A percentile compares a stretch with the other conserved stretches of the same genome.
phyloP scores from a whole-genome alignment of 345 rosid genomes.

The Rhodamnia argentea region DNA sequence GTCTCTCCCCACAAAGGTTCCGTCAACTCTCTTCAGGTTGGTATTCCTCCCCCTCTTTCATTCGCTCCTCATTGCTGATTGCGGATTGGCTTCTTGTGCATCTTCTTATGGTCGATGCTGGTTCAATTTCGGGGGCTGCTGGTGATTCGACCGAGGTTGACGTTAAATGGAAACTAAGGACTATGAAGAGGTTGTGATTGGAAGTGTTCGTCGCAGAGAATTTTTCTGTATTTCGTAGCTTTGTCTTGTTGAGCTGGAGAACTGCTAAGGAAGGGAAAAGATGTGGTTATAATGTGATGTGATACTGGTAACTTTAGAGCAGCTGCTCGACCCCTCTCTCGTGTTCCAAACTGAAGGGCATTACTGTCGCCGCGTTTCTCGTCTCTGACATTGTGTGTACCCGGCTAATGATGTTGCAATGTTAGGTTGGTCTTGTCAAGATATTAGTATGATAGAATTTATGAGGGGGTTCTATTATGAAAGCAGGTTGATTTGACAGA shows the following conservation, averaged over 20 bases:
- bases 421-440: neutral
- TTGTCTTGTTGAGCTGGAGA: neutral
- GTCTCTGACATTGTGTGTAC: neutral
- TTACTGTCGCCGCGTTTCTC: neutral
- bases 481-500: slow-evolving; percentile 92
- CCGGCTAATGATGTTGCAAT: neutral
- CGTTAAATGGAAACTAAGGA: neutral
- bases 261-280: neutral
- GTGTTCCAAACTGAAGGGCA: neutral
- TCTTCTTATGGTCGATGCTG: neutral
- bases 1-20: slow-evolving; percentile 82
- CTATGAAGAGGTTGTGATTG: neutral
- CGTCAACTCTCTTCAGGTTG: slow-evolving; percentile 85
- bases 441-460: neutral
- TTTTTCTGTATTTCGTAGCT: neutral
- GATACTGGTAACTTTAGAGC: neutral
- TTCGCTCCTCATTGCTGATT: neutral
- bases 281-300: neutral
- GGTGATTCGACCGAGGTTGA: neutral
- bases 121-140: neutral
- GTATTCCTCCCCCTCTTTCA: neutral
- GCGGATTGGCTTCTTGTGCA: neutral
- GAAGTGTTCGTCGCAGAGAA: neutral
- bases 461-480: neutral
- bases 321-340: neutral